phyloP scores from a whole-genome alignment of 2,329 filamentous ascomycete species.

The Fusarium floridanum region DNA sequence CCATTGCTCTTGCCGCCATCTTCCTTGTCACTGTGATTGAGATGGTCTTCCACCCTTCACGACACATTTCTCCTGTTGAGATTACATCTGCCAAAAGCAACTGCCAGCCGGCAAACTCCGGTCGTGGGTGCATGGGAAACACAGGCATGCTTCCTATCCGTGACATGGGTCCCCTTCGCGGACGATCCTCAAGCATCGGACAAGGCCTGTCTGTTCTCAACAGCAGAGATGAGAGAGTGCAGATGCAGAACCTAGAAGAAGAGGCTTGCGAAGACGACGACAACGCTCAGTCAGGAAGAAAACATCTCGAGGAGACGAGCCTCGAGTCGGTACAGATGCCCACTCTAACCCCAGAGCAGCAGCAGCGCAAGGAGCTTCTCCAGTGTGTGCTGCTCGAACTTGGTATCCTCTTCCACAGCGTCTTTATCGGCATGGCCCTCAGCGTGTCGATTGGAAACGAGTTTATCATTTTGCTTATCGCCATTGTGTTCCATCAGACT shows the following conservation, averaged over 20 bases:
- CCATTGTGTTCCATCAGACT: conserved; percentile 80
- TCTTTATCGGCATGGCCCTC: conserved; percentile 88
- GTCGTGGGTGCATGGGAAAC: conserved; percentile 44
- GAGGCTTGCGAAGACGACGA: conserved; percentile 32
- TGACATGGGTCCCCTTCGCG: conserved; percentile 51
- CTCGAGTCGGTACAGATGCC: conserved; percentile 42
- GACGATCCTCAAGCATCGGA: conserved; percentile 52
- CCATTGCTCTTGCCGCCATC: conserved; percentile 83
- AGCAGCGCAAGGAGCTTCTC: conserved; percentile 74
- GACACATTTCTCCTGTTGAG: conserved; percentile 46
- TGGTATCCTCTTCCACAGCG: conserved; percentile 73
- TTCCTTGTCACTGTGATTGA: conserved; percentile 86
- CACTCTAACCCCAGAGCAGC: conserved; percentile 63
- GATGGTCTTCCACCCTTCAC: conserved; percentile 69
- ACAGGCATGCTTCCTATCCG: conserved; percentile 48
- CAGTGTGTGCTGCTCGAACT: conserved; percentile 84
- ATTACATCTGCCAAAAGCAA: conserved; percentile 2
- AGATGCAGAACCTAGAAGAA: conserved; percentile 31
- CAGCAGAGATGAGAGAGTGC: conserved; percentile 33
- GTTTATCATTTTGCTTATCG: conserved; percentile 83
- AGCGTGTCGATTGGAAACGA: conserved; percentile 81
- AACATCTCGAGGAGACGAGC: conserved; percentile 40
- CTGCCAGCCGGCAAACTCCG: background rate
- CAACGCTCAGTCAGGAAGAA: conserved; percentile 27
- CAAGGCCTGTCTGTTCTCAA: conserved; percentile 50